Conservation (phyloP, 495 filamentous ascomycete genomes). For the Symbiotaphrina buchneri region DNA sequence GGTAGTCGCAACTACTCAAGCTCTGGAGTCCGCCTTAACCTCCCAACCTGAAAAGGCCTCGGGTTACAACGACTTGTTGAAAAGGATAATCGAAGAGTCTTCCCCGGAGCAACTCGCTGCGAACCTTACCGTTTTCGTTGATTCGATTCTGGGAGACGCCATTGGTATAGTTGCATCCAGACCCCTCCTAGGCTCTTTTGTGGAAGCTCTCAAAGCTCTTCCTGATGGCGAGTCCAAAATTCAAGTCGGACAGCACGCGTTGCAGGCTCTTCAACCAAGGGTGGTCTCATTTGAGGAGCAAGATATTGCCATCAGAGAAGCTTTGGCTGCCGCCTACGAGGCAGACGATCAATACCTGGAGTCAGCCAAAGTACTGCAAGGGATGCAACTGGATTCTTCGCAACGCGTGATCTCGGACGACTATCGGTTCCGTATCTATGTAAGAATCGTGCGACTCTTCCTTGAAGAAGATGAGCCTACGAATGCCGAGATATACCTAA, state of each 20-base stretch:
- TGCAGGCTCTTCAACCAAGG: slow-evolving; percentile 38
- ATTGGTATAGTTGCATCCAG: slow-evolving; percentile 59
- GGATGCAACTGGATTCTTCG: slow-evolving; percentile 69
- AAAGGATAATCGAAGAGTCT: slow-evolving; percentile 32
- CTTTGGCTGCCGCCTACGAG: slow-evolving; percentile 70
- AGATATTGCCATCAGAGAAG: slow-evolving; percentile 52
- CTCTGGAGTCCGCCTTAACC: slow-evolving; percentile 26
- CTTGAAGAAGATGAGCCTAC: slow-evolving; percentile 88
- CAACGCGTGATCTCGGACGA: slow-evolving; percentile 62
- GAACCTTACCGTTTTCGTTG: slow-evolving; percentile 46
- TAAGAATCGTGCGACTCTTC: slow-evolving; percentile 84
- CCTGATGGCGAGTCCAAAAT: slow-evolving; percentile 35
- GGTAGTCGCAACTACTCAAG: slow-evolving; percentile 27
- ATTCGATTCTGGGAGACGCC: slow-evolving; percentile 40
- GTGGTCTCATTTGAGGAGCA: slow-evolving; percentile 69
- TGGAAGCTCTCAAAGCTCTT: slow-evolving; percentile 31
- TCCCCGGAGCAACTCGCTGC: slow-evolving; percentile 27
- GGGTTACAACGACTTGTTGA: slow-evolving; percentile 43
- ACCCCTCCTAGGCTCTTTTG: slow-evolving; percentile 43
- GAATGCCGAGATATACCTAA: slow-evolving; percentile 63
- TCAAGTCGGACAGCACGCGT: slow-evolving; percentile 42
- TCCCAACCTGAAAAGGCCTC: slow-evolving; percentile 29
- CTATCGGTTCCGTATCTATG: slow-evolving; percentile 63
- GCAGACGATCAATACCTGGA: slow-evolving; percentile 53
- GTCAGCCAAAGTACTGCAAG: slow-evolving; percentile 56